Evolutionary conservation across 305 asterid genomes (phyloP).

Genomic region (Fraxinus ornus): DNA sequence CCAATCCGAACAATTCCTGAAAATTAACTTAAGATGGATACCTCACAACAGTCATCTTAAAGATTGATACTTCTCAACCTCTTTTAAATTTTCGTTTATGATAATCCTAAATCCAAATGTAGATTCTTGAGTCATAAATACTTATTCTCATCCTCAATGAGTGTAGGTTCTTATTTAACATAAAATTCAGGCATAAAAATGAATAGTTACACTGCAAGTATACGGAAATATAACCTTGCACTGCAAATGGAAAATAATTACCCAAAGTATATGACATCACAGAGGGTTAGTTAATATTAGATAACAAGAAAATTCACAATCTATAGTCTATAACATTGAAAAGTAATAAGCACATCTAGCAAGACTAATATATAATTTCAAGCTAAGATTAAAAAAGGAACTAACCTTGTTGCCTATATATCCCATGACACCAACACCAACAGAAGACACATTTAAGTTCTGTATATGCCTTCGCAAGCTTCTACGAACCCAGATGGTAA

Average conservation of each 20-base stretch:
- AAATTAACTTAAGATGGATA: neutral
- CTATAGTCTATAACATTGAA: neutral
- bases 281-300: neutral
- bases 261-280: neutral
- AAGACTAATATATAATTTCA: neutral
- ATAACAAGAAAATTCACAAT: neutral
- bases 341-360: neutral
- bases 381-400: constrained; percentile 28
- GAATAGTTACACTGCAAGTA: neutral
- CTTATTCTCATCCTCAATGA: neutral
- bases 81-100: neutral
- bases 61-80: neutral
- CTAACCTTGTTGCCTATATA: constrained; percentile 98
- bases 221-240: neutral
- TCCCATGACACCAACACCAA: constrained; percentile 99
- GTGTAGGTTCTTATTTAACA: neutral
- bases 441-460: constrained; percentile 75
- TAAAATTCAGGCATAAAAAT: neutral
- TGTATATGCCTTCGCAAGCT: constrained; percentile 79
- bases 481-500: constrained; percentile 89
- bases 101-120: neutral
- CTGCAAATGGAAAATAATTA: neutral
- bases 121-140: neutral
- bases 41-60: neutral
- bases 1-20: neutral